A percentile compares a stretch with the other conserved stretches of the same genome.
Evolutionary conservation across 176 grass and related monocot species (phyloP).

Genomic region (Aegilops speltoides): DNA sequence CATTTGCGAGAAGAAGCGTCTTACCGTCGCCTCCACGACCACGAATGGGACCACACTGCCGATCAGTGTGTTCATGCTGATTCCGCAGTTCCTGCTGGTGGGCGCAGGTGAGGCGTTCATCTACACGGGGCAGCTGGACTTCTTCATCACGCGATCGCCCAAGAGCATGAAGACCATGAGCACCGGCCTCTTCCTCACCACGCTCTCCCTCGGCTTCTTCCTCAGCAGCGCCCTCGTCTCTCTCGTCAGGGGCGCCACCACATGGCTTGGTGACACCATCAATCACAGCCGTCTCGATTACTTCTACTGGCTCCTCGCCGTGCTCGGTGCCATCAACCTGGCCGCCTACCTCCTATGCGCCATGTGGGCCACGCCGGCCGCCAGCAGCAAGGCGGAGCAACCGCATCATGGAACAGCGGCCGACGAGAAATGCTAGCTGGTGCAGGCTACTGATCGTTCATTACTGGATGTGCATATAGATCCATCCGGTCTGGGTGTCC

Average conservation of each 20-base stretch:
- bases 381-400: slow-evolving; percentile 15
- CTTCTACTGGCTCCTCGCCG: slow-evolving; percentile 84
- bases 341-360: slow-evolving; percentile 51
- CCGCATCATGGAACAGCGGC: neutral
- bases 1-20: neutral
- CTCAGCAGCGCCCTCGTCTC: slow-evolving; percentile 12
- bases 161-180: slow-evolving; percentile 20
- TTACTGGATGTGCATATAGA: neutral
- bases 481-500: neutral
- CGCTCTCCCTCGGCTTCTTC: slow-evolving; percentile 23
- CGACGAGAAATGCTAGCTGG: slow-evolving; percentile 41
- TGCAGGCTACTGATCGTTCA: neutral
- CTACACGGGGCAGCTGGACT: slow-evolving; percentile 14
- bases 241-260: slow-evolving; percentile 49
- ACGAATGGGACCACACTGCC: slow-evolving; percentile 29
- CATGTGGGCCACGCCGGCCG: slow-evolving; percentile 22
- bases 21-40: slow-evolving; percentile 12
- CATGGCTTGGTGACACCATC: slow-evolving; percentile 69
- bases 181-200: slow-evolving; percentile 13
- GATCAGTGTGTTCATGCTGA: slow-evolving; percentile 71
- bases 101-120: slow-evolving; percentile 11
- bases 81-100: slow-evolving; percentile 17
- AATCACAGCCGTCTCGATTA: slow-evolving; percentile 66
- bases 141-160: slow-evolving; percentile 10
- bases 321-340: slow-evolving; percentile 41